Percentiles rank a stretch among this genome's conserved stretches.
These are phyloP conservation scores for Citeromyces hawaiiensis DNA, from an alignment of 1,139 yeast species.

Conservation along the genomic window DNA sequence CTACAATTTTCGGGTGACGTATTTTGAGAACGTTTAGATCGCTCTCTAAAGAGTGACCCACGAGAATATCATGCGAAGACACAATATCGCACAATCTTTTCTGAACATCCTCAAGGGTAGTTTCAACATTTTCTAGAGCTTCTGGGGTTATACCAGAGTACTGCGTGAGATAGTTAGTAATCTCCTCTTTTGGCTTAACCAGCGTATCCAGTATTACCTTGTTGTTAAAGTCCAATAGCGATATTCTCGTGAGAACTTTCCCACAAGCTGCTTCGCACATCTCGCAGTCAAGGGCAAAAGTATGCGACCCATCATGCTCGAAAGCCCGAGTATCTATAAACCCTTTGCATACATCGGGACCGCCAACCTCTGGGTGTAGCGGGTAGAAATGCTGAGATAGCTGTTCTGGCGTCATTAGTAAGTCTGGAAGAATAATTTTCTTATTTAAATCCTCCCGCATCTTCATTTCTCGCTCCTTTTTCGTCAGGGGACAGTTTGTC, in stretches of 20 bases:
- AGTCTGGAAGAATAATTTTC: constrained; percentile 37
- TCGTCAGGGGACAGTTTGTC: constrained; percentile 39
- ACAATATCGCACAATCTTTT: constrained; percentile 29
- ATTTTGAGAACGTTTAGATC: constrained; percentile 49
- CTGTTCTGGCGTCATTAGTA: constrained; percentile 32
- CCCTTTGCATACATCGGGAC: constrained; percentile 12
- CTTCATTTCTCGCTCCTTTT: constrained; percentile 33
- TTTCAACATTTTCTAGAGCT: constrained; percentile 44
- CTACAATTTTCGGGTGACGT: constrained; percentile 54
- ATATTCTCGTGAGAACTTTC: constrained; percentile 63
- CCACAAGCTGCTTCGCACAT: constrained; percentile 62
- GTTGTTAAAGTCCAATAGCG: constrained; percentile 53
- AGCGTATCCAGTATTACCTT: constrained; percentile 53
- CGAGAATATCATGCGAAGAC: constrained; percentile 38
- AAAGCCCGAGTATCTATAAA: constrained; percentile 48
- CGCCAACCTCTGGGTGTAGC: constrained; percentile 26
- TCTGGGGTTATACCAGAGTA: constrained; percentile 84
- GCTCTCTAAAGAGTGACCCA: constrained; percentile 66
- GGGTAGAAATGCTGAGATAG: constrained; percentile 42
- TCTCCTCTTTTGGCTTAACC: constrained; percentile 64
- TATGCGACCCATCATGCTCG: constrained; percentile 42
- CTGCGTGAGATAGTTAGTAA: constrained; percentile 66
- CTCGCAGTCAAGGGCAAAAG: constrained; percentile 86
- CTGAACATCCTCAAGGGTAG: constrained; percentile 59
- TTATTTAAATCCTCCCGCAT: constrained; percentile 18